Percentiles rank a stretch among this genome's conserved stretches.
These are phyloP conservation scores for Irpex rosettiformis DNA, from an alignment of 1,284 basidiomycete species.

Conservation along the genomic window DNA sequence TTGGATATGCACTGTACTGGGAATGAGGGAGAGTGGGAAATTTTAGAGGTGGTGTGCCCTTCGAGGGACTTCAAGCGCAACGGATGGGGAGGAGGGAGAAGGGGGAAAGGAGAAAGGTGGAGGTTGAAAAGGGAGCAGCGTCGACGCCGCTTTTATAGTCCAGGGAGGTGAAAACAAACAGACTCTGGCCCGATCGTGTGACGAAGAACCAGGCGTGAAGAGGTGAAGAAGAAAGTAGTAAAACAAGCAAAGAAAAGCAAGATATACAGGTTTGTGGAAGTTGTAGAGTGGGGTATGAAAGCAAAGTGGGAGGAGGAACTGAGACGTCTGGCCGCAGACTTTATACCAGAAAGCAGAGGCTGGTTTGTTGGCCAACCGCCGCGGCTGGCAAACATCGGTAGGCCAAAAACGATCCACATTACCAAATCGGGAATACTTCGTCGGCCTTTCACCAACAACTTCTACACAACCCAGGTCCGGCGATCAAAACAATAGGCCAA, in stretches of 20 bases:
- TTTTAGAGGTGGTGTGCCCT: slow-evolving; percentile 25
- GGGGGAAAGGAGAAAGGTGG: slow-evolving; percentile 13
- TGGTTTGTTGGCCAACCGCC: not conserved
- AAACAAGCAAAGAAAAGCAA: not conserved
- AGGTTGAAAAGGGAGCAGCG: slow-evolving; percentile 9
- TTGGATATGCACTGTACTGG: slow-evolving; percentile 7
- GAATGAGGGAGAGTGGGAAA: slow-evolving; percentile 20
- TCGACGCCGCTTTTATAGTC: slow-evolving; percentile 18
- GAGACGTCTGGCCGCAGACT: not conserved
- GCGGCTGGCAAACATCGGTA: not conserved
- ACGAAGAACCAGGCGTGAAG: slow-evolving; percentile 7
- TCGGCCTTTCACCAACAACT: not conserved
- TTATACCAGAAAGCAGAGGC: not conserved
- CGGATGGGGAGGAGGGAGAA: slow-evolving; percentile 17
- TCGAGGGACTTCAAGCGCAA: slow-evolving; percentile 26
- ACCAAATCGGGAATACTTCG: not conserved
- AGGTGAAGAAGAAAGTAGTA: not conserved
- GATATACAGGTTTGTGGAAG: not conserved
- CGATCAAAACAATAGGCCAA: not conserved
- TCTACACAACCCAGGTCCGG: not conserved
- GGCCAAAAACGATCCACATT: slow-evolving; percentile 1
- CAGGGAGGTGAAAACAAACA: not conserved
- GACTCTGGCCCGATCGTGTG: slow-evolving; percentile 11
- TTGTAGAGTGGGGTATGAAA: not conserved
- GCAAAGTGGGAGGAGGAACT: not conserved